These are phyloP conservation scores for Lupinus albus DNA, from an alignment of 306 rosid species.

Conservation along the genomic window DNA sequence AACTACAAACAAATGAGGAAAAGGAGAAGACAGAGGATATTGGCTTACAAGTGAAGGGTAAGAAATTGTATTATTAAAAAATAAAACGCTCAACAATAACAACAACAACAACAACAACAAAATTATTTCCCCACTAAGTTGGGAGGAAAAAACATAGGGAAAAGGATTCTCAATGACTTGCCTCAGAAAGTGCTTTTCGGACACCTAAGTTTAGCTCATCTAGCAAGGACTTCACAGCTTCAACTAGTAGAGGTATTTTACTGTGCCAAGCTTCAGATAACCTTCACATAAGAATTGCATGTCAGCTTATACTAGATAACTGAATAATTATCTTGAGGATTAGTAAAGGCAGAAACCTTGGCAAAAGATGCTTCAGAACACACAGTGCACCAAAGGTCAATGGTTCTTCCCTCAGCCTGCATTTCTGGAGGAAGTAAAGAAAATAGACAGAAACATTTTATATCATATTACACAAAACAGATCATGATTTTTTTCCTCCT, in stretches of 20 bases:
- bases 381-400: constrained; percentile 78
- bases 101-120: background rate
- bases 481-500: background rate
- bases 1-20: constrained; percentile 59
- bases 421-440: constrained; percentile 64
- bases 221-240: constrained; percentile 75
- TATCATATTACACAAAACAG: constrained; percentile 26
- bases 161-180: constrained; percentile 34
- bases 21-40: constrained; percentile 21
- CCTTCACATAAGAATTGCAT: constrained; percentile 53
- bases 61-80: constrained; percentile 14
- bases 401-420: constrained; percentile 86
- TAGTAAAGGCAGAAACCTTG: constrained; percentile 61
- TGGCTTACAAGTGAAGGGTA: background rate
- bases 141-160: background rate
- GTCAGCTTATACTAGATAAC: constrained; percentile 42
- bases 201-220: constrained; percentile 82
- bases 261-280: constrained; percentile 89
- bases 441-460: constrained; percentile 19
- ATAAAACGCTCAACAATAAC: background rate
- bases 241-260: constrained; percentile 75
- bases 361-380: constrained; percentile 90
- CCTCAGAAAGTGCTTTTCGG: constrained; percentile 88
- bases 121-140: background rate
- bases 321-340: constrained; percentile 29